Conservation (phyloP, 2,329 filamentous ascomycete genomes). For the Periconia sp. region DNA sequence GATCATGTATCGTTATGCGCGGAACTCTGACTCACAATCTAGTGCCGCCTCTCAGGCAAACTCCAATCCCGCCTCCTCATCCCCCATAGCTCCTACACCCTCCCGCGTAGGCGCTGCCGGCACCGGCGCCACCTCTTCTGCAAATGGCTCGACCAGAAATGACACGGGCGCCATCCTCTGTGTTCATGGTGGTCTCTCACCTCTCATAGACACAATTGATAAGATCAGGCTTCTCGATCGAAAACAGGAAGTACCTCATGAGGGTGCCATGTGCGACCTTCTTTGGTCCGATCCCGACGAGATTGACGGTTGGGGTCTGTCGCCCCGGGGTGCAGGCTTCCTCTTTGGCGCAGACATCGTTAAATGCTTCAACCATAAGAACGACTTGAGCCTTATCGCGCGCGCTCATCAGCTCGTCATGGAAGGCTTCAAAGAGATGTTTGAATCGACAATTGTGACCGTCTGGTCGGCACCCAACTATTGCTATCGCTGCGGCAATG, state of each 20-base stretch:
- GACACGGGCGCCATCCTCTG: slow-evolving; percentile 77
- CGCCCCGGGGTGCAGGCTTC: slow-evolving; percentile 92
- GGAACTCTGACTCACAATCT: slow-evolving; percentile 51
- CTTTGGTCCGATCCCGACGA: slow-evolving; percentile 98
- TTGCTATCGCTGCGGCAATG: slow-evolving; percentile 61
- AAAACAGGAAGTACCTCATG: slow-evolving; percentile 97
- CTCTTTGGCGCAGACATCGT: slow-evolving; percentile 96
- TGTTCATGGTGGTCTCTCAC: slow-evolving; percentile 91
- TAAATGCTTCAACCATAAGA: slow-evolving; percentile 90
- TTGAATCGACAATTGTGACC: slow-evolving; percentile 85
- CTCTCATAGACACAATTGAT: slow-evolving; percentile 90
- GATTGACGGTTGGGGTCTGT: slow-evolving; percentile 95
- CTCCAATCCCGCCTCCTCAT: slow-evolving; percentile 41
- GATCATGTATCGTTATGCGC: slow-evolving; percentile 74
- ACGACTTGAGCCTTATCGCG: slow-evolving; percentile 90
- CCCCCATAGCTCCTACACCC: slow-evolving; percentile 47
- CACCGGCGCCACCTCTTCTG: slow-evolving; percentile 76
- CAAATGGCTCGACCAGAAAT: slow-evolving; percentile 61
- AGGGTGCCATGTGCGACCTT: slow-evolving; percentile 98
- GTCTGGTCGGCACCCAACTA: slow-evolving; percentile 89
- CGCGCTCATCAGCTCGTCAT: slow-evolving; percentile 97
- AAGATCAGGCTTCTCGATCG: slow-evolving; percentile 91
- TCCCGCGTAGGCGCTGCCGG: slow-evolving; percentile 74
- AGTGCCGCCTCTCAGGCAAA: slow-evolving; percentile 37
- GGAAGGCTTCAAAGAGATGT: slow-evolving; percentile 99